Conservation (phyloP, 768 basidiomycete genomes). For the Candolleomyces eurysporus region DNA sequence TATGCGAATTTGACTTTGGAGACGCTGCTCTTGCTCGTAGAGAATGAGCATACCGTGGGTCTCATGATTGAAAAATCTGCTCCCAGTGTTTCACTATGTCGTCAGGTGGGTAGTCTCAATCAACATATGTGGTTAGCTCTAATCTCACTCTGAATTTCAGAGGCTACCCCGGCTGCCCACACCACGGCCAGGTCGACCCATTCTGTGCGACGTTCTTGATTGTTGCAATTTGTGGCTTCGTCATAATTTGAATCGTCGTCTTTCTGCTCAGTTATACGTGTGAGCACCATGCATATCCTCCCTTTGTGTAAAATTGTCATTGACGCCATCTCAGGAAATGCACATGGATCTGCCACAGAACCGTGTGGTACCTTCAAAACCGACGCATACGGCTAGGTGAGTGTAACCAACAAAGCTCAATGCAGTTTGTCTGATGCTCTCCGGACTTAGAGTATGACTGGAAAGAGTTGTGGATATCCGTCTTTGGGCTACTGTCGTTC, state of each 20-base stretch:
- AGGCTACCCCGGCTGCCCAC: conserved; percentile 46
- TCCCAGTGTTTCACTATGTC: conserved; percentile 53
- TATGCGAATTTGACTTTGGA: conserved; percentile 62
- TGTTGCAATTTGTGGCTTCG: conserved; percentile 69
- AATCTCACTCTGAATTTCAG: not conserved
- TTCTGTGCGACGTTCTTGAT: conserved; percentile 61
- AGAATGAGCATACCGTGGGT: conserved; percentile 47
- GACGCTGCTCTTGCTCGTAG: conserved; percentile 48
- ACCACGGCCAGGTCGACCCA: conserved; percentile 37
- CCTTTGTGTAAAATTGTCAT: not conserved
- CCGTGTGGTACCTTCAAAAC: conserved; percentile 57
- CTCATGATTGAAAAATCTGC: conserved; percentile 40
- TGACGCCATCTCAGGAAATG: conserved; percentile 40
- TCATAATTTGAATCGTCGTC: conserved; percentile 63
- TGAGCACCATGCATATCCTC: conserved; percentile 16
- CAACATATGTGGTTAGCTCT: not conserved
- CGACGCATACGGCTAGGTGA: conserved; percentile 53
- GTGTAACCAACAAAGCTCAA: conserved; percentile 12
- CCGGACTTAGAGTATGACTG: conserved; percentile 57
- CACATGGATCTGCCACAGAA: conserved; percentile 51
- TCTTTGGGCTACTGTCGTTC: conserved; percentile 55
- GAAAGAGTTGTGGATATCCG: conserved; percentile 60
- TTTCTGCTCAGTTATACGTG: conserved; percentile 62
- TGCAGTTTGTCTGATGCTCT: not conserved
- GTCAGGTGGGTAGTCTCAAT: conserved; percentile 53